phyloP scores from a whole-genome alignment of 768 basidiomycete genomes.

The Trametes cingulata region DNA sequence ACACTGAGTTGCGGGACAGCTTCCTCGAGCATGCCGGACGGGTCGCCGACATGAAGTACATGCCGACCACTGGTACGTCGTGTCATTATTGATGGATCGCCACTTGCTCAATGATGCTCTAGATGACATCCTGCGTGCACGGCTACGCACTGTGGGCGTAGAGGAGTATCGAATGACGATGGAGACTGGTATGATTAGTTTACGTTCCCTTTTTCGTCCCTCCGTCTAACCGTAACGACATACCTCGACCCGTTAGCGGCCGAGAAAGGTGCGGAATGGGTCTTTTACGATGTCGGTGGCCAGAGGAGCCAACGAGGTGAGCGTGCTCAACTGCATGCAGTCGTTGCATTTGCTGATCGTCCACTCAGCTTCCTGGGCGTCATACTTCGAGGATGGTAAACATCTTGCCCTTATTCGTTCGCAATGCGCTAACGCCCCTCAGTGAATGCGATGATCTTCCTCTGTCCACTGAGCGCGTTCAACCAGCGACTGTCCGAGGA shows the following conservation, averaged over 20 bases:
- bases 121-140: constrained; percentile 64
- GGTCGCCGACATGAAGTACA: constrained; percentile 50
- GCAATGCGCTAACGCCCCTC: not conserved
- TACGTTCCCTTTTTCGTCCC: not conserved
- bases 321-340: constrained; percentile 1
- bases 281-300: constrained; percentile 65
- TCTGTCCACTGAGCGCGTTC: constrained; percentile 63
- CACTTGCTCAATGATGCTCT: not conserved
- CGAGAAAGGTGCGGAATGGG: constrained; percentile 43
- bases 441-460: constrained; percentile 64
- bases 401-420: not conserved
- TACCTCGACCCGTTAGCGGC: constrained; percentile 2
- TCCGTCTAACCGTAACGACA: not conserved
- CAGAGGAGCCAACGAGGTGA: constrained; percentile 53
- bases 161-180: constrained; percentile 58
- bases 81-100: too few relatives aligned
- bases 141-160: constrained; percentile 60
- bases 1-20: constrained; percentile 31
- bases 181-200: constrained; percentile 36
- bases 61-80: constrained; percentile 49
- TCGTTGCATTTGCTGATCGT: not conserved
- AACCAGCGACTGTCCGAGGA: constrained; percentile 62
- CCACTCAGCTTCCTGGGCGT: constrained; percentile 55
- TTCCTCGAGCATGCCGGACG: constrained; percentile 56
- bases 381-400: constrained; percentile 63